Evolutionary conservation across 1,139 yeast genomes (phyloP).

Genomic region (Torulaspora globosa): DNA sequence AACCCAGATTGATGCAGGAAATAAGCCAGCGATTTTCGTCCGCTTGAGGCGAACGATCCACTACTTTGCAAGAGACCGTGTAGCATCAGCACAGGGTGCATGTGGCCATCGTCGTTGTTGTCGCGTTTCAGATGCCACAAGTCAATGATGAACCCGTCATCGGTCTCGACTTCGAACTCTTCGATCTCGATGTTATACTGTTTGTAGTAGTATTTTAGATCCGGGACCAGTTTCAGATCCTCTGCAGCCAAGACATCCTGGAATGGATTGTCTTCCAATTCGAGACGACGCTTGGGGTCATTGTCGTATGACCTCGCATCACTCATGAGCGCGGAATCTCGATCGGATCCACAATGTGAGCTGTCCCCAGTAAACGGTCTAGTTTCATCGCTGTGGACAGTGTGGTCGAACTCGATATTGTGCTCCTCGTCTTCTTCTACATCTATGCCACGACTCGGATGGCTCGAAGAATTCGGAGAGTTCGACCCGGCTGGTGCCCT

Average conservation of each 20-base stretch:
- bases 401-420: slow-evolving; percentile 32
- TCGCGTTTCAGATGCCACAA: slow-evolving; percentile 57
- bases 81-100: slow-evolving; percentile 63
- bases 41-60: slow-evolving; percentile 78
- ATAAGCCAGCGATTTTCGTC: slow-evolving; percentile 69
- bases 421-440: slow-evolving; percentile 25
- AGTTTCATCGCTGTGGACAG: slow-evolving; percentile 22
- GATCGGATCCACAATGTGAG: slow-evolving; percentile 4
- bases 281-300: slow-evolving; percentile 58
- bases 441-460: slow-evolving; percentile 1
- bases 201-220: slow-evolving; percentile 61
- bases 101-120: slow-evolving; percentile 8
- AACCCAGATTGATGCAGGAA: slow-evolving; percentile 57
- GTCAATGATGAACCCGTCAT: slow-evolving; percentile 72
- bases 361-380: slow-evolving; percentile 9
- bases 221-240: slow-evolving; percentile 42
- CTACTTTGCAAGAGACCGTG: slow-evolving; percentile 88
- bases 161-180: slow-evolving; percentile 58
- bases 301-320: slow-evolving; percentile 43
- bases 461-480: neutral
- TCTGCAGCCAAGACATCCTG: slow-evolving; percentile 29
- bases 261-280: slow-evolving; percentile 46
- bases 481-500: slow-evolving; percentile 6
- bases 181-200: slow-evolving; percentile 57
- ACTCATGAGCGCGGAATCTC: slow-evolving; percentile 7